Evolutionary conservation across 352 stramenopile species (phyloP).

Genomic region (Phytophthora kernoviae): DNA sequence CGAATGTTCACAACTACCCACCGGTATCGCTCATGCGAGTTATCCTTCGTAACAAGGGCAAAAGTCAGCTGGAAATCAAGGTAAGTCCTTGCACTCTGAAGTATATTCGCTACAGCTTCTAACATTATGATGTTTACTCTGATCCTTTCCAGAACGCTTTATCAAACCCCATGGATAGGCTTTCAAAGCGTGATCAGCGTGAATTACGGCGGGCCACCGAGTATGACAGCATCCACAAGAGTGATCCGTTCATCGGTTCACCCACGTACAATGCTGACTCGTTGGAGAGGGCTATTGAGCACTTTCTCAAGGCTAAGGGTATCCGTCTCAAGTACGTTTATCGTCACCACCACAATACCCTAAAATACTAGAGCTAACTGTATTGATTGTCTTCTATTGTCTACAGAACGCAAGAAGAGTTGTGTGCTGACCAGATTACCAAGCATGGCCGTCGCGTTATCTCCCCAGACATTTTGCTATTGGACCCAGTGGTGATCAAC

Average conservation of each 20-base stretch:
- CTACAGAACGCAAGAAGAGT: slow-evolving; percentile 68
- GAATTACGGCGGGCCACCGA: slow-evolving; percentile 73
- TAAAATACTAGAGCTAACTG: not conserved
- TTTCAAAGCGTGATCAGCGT: slow-evolving; percentile 73
- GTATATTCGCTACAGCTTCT: not conserved
- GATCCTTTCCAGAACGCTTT: slow-evolving; percentile 51
- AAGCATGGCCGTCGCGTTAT: slow-evolving; percentile 77
- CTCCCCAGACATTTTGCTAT: slow-evolving; percentile 79
- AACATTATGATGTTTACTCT: not conserved
- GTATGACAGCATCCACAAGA: slow-evolving; percentile 88
- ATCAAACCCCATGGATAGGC: slow-evolving; percentile 43
- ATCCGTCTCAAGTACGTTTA: slow-evolving; percentile 77
- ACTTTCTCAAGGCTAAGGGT: slow-evolving; percentile 71
- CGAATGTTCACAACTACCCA: slow-evolving; percentile 77
- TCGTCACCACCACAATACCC: too few species aligned
- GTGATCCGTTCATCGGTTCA: slow-evolving; percentile 75
- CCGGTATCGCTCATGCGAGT: slow-evolving; percentile 86
- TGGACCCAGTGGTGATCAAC: slow-evolving; percentile 86
- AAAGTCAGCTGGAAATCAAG: slow-evolving; percentile 68
- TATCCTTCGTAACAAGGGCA: slow-evolving; percentile 69
- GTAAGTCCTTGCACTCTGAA: slow-evolving; percentile 20
- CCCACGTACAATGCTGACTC: slow-evolving; percentile 77
- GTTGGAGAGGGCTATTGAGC: slow-evolving; percentile 72
- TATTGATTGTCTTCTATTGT: slow-evolving; percentile 1
- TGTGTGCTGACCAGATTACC: slow-evolving; percentile 66